Evolutionary conservation across 345 rosid species (phyloP).

Genomic region (Trapa bicornis): DNA sequence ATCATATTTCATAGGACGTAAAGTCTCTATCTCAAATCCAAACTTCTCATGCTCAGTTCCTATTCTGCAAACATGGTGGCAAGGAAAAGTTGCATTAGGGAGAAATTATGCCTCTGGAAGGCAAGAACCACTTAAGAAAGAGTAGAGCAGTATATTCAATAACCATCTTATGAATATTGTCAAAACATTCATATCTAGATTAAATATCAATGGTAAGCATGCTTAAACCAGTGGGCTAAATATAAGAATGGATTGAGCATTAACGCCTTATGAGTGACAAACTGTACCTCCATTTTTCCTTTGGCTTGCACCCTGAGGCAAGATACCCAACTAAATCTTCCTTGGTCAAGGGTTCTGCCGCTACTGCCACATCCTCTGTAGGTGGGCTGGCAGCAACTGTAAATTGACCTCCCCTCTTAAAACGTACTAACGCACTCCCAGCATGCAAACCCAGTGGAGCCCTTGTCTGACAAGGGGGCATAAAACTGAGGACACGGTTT

Average conservation of each 20-base stretch:
- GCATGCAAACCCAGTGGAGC: constrained; percentile 6
- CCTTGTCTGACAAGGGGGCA: constrained; percentile 15
- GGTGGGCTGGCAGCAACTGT: constrained; percentile 92
- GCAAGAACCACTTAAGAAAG: neutral
- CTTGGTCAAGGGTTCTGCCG: constrained; percentile 68
- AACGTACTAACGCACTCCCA: constrained; percentile 16
- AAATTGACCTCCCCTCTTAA: constrained; percentile 31
- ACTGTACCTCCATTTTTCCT: constrained; percentile 82
- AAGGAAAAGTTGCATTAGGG: constrained; percentile 11
- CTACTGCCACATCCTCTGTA: constrained; percentile 63
- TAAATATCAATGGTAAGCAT: neutral
- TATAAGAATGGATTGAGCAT: neutral
- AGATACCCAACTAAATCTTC: constrained; percentile 86
- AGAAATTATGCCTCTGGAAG: neutral
- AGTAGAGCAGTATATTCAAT: neutral
- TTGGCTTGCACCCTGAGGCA: constrained; percentile 92
- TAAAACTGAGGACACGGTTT: constrained; percentile 19
- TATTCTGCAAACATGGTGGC: constrained; percentile 45
- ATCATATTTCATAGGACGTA: constrained; percentile 83
- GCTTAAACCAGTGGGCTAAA: neutral
- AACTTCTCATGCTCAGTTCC: constrained; percentile 99
- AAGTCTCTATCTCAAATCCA: constrained; percentile 71
- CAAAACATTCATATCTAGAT: neutral
- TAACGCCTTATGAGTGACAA: neutral
- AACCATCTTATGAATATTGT: neutral